Conservation (phyloP, 192 early-diverging fungal genomes). For the Thoreauomyces humboldtii region DNA sequence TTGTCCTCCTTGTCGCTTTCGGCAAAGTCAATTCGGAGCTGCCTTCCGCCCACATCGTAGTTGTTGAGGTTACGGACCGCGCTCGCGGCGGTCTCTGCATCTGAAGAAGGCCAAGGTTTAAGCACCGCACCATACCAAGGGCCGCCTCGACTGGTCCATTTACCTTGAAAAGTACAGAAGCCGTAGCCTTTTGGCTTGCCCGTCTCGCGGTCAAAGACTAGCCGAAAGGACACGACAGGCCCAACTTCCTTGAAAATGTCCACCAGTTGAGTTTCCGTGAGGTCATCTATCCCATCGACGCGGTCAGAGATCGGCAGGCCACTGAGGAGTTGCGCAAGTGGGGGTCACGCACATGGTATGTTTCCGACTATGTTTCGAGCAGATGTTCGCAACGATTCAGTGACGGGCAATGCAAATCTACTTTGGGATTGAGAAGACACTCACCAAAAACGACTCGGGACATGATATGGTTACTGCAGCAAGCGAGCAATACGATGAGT, state of each 20-base stretch:
- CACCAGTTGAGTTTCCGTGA: conserved; percentile 88
- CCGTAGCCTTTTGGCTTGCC: conserved; percentile 92
- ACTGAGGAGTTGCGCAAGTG: not conserved
- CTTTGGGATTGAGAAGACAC: not conserved
- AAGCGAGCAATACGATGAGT: too few species aligned
- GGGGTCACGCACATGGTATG: conserved; percentile 35
- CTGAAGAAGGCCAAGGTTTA: conserved; percentile 34
- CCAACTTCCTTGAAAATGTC: conserved; percentile 93
- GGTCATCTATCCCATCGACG: conserved; percentile 52
- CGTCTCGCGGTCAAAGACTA: conserved; percentile 89
- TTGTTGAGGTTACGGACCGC: conserved; percentile 92
- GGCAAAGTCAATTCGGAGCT: conserved; percentile 90
- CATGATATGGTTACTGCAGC: too few species aligned
- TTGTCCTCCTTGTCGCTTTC: conserved; percentile 69
- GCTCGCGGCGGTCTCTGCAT: conserved; percentile 88
- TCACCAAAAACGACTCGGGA: conserved; percentile 40
- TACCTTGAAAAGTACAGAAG: conserved; percentile 86
- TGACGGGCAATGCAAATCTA: not conserved
- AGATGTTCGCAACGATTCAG: not conserved
- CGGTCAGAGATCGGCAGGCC: not conserved
- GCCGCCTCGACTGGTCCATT: not conserved
- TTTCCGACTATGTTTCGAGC: conserved; percentile 39
- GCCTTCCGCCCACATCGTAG: conserved; percentile 84
- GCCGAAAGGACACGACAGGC: conserved; percentile 59
- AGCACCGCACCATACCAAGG: not conserved